A percentile compares a stretch with the other conserved stretches of the same genome.
Conservation (phyloP, 1,284 basidiomycete genomes). For the Apiotrichum sp. region DNA sequence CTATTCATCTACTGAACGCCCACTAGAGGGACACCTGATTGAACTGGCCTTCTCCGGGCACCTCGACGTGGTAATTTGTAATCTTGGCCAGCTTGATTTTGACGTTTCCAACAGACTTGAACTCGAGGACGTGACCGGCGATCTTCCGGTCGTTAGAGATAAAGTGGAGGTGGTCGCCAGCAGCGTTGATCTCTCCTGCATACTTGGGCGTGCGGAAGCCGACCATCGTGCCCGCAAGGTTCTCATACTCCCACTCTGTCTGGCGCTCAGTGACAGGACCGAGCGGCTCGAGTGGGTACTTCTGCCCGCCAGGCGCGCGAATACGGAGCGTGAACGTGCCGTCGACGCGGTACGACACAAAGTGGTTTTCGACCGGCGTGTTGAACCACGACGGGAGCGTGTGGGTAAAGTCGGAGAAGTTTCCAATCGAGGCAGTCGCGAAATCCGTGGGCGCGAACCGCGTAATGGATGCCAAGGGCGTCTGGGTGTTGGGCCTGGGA, state of each 20-base stretch:
- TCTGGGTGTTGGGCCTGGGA: not conserved
- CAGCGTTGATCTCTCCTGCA: slow-evolving; percentile 8
- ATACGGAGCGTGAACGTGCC: slow-evolving; percentile 7
- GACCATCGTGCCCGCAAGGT: slow-evolving; percentile 7
- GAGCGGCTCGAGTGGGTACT: not conserved
- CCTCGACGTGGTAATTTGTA: not conserved
- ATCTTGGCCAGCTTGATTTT: slow-evolving; percentile 2
- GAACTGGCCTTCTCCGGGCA: slow-evolving; percentile 5
- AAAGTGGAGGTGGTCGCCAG: slow-evolving; percentile 13
- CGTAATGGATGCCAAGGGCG: slow-evolving; percentile 7
- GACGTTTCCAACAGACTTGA: not conserved
- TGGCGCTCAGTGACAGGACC: slow-evolving; percentile 4
- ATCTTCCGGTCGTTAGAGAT: slow-evolving; percentile 4
- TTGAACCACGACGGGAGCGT: slow-evolving; percentile 1
- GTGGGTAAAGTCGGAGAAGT: slow-evolving; percentile 8
- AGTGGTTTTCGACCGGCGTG: slow-evolving; percentile 3
- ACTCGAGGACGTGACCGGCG: slow-evolving; percentile 9
- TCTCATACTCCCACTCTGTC: slow-evolving; percentile 3
- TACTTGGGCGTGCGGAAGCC: slow-evolving; percentile 12
- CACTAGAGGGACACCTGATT: not conserved
- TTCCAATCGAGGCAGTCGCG: not conserved
- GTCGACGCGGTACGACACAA: slow-evolving; percentile 10
- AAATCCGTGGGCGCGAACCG: not conserved
- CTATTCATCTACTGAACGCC: too few relatives aligned
- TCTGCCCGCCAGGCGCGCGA: slow-evolving; percentile 7